Conservation (phyloP, 768 basidiomycete species). For the Rhizopogon roseolus region DNA sequence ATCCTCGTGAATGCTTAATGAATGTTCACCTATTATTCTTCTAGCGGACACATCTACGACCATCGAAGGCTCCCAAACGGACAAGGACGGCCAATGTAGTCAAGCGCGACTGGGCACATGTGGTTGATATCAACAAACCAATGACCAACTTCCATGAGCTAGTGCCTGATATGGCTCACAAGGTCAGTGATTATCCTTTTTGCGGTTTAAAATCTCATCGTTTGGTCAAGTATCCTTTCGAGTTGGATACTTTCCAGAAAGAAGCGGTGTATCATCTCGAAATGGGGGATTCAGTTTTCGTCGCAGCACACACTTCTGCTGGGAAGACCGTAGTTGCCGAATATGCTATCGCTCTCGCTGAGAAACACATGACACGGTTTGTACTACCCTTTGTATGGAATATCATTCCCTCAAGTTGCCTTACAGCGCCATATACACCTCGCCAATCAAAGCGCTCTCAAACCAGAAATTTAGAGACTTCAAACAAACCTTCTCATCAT, state of each 20-base stretch:
- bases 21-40: conserved; percentile 1
- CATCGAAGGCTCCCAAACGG: conserved; percentile 38
- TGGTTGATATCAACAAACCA: conserved; percentile 88
- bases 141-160: conserved; percentile 87
- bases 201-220: not conserved
- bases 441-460: conserved; percentile 96
- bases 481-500: conserved; percentile 89
- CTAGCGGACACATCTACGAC: conserved; percentile 57
- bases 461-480: conserved; percentile 99
- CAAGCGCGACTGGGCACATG: conserved; percentile 97
- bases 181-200: conserved; percentile 41
- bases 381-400: conserved; percentile 12
- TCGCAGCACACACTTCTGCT: conserved; percentile 99
- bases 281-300: conserved; percentile 96
- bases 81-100: conserved; percentile 44
- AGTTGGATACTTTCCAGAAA: conserved; percentile 97
- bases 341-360: conserved; percentile 95
- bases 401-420: conserved; percentile 6
- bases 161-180: conserved; percentile 94
- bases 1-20: not conserved
- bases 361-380: conserved; percentile 98
- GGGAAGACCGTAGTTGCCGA: conserved; percentile 99
- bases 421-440: conserved; percentile 92
- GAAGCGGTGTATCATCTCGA: conserved; percentile 98
- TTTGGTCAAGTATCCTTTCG: conserved; percentile 84